phyloP scores from a whole-genome alignment of 768 basidiomycete species.

The Clitopilus hobsonii region DNA sequence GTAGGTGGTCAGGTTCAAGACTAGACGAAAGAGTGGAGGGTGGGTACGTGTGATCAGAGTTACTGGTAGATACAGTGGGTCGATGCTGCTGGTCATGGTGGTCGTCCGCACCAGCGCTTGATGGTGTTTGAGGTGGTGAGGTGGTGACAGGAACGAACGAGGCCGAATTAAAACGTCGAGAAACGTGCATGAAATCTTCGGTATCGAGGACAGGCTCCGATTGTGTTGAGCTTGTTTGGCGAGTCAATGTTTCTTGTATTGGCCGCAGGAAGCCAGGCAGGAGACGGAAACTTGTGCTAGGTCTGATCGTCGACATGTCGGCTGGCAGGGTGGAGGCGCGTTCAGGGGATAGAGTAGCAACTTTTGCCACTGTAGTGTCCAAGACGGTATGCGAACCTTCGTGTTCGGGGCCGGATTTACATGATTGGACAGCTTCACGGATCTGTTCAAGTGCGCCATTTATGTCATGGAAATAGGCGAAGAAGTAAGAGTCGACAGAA shows the following conservation, averaged over 20 bases:
- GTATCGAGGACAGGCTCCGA: conserved; percentile 29
- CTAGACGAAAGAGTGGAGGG: conserved; percentile 56
- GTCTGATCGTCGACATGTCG: conserved; percentile 24
- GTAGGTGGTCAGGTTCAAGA: conserved; percentile 44
- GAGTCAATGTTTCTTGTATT: conserved; percentile 48
- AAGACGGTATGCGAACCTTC: conserved; percentile 36
- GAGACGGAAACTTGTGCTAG: conserved; percentile 53
- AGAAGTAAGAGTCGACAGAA: conserved; percentile 85
- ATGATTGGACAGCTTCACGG: conserved; percentile 63
- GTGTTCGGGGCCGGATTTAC: conserved; percentile 35
- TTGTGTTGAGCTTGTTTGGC: conserved; percentile 15
- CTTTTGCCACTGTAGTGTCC: conserved; percentile 54
- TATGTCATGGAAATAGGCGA: conserved; percentile 89
- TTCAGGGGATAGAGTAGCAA: conserved; percentile 28
- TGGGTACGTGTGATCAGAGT: conserved; percentile 70
- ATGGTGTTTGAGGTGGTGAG: conserved; percentile 22
- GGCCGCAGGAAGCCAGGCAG: conserved; percentile 58
- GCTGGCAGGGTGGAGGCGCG: conserved; percentile 35
- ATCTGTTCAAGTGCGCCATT: conserved; percentile 76
- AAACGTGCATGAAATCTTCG: conserved; percentile 74
- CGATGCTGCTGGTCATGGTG: not conserved
- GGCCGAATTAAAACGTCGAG: conserved; percentile 45
- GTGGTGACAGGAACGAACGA: conserved; percentile 61
- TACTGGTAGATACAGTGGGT: not conserved
- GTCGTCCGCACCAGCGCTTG: conserved; percentile 10